Conservation (phyloP, 1,139 yeast species). For the Pichia sp. region DNA sequence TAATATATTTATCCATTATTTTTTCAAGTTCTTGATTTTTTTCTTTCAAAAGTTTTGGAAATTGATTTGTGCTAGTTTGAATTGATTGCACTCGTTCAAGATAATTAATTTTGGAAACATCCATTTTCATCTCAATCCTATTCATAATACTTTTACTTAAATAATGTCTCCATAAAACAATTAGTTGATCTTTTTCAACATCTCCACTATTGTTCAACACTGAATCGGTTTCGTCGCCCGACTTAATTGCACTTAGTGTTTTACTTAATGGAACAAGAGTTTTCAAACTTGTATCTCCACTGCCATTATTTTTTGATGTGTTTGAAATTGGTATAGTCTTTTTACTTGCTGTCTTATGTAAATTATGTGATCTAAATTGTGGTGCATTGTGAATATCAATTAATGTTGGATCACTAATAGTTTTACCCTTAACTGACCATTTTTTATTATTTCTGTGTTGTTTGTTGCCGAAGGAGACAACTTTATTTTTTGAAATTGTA, state of each 20-base stretch:
- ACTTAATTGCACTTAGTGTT: conserved; percentile 4
- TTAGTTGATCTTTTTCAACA: conserved; percentile 9
- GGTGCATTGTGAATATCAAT: conserved; percentile 13
- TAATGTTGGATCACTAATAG: conserved; percentile 13
- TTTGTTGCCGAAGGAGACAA: conserved; percentile 9
- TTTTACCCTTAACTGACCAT: not conserved
- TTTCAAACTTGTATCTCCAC: not conserved
- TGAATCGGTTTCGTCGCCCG: not conserved
- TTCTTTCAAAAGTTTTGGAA: not conserved
- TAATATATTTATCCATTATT: conserved; percentile 15
- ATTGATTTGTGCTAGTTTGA: conserved; percentile 2
- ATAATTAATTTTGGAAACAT: conserved; percentile 14
- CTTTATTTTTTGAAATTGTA: conserved; percentile 9
- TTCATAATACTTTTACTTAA: conserved; percentile 22
- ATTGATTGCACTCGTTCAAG: conserved; percentile 8
- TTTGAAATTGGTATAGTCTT: not conserved
- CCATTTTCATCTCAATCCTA: conserved; percentile 27
- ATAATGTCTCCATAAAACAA: conserved; percentile 27
- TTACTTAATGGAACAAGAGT: not conserved
- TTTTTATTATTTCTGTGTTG: not conserved
- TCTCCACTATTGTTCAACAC: not conserved
- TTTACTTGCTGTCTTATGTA: not conserved
- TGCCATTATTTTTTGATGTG: not conserved
- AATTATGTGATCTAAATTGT: conserved; percentile 6
- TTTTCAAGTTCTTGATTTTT: conserved; percentile 13